Evolutionary conservation across 2,329 filamentous ascomycete species (phyloP).

Genomic region (Microsporum audouinii): DNA sequence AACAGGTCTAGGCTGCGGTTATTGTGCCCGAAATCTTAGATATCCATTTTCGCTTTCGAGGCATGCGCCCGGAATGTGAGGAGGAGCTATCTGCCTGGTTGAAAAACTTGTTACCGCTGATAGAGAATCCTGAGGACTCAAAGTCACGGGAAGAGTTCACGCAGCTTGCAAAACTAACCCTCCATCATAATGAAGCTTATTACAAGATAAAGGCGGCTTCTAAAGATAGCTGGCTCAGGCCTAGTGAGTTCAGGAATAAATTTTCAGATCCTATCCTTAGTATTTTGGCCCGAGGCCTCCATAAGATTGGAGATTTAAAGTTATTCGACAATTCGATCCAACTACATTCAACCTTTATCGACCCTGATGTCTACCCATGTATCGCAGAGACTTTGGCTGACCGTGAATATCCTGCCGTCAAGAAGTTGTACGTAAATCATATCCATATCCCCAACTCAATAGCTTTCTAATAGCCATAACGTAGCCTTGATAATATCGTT

Average conservation of each 20-base stretch:
- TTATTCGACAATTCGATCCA: not conserved
- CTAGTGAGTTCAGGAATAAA: not conserved
- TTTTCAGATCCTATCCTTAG: slow-evolving; percentile 2
- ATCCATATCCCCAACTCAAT: not conserved
- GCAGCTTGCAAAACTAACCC: not conserved
- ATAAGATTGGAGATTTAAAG: not conserved
- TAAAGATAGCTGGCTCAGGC: not conserved
- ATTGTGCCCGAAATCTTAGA: not conserved
- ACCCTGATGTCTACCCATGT: not conserved
- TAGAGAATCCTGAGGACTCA: not conserved
- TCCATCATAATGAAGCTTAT: not conserved
- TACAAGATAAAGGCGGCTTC: not conserved
- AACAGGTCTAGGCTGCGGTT: not conserved
- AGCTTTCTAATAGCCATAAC: not conserved
- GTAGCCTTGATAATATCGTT: not conserved
- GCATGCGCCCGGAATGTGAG: not conserved
- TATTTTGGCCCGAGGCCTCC: not conserved
- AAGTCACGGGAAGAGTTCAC: not conserved
- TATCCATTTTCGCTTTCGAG: not conserved
- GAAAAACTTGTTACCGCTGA: not conserved
- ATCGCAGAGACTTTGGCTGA: not conserved
- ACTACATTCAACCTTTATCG: not conserved
- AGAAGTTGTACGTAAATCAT: not conserved
- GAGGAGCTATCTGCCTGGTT: not conserved
- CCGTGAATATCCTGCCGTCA: not conserved